Evolutionary conservation across 1,284 basidiomycete genomes (phyloP).

Genomic region (Stereum hirsutum): DNA sequence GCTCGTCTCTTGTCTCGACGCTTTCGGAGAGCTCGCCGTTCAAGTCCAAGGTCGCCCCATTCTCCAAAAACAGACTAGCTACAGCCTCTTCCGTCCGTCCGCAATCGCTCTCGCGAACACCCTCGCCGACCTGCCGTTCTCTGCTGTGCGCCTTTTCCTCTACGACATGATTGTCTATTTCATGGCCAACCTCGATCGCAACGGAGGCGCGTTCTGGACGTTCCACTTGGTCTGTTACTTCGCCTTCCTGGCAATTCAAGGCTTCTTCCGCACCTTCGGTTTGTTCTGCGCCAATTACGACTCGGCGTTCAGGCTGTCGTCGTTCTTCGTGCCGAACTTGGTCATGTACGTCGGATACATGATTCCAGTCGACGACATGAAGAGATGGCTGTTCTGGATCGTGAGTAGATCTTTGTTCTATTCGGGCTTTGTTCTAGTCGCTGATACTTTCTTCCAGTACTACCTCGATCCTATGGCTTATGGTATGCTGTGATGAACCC

Average conservation of each 20-base stretch:
- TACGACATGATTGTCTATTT: conserved; percentile 73
- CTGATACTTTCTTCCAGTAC: conserved; percentile 29
- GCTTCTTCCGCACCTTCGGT: conserved; percentile 68
- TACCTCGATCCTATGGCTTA: conserved; percentile 75
- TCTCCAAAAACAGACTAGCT: conserved; percentile 61
- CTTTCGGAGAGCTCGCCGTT: conserved; percentile 69
- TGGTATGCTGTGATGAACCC: conserved; percentile 29
- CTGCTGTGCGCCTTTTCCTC: conserved; percentile 50
- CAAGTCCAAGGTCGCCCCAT: conserved; percentile 76
- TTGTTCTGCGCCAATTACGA: conserved; percentile 57
- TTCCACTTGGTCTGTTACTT: conserved; percentile 61
- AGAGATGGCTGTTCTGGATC: conserved; percentile 86
- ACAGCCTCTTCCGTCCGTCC: conserved; percentile 75
- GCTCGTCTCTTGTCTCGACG: conserved; percentile 67
- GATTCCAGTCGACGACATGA: conserved; percentile 70
- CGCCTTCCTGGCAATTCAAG: conserved; percentile 59
- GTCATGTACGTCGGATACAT: conserved; percentile 65
- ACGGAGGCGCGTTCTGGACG: conserved; percentile 61
- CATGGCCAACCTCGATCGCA: conserved; percentile 54
- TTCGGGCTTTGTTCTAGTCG: neutral
- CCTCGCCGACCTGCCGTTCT: conserved; percentile 70
- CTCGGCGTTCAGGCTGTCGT: conserved; percentile 47
- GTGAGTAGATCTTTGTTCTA: conserved; percentile 25
- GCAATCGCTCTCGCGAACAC: conserved; percentile 70
- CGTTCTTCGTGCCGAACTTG: conserved; percentile 61